These are phyloP conservation scores for Microbotryum lychnidis-dioicae DNA, from an alignment of 1,284 basidiomycete species.

Conservation along the genomic window DNA sequence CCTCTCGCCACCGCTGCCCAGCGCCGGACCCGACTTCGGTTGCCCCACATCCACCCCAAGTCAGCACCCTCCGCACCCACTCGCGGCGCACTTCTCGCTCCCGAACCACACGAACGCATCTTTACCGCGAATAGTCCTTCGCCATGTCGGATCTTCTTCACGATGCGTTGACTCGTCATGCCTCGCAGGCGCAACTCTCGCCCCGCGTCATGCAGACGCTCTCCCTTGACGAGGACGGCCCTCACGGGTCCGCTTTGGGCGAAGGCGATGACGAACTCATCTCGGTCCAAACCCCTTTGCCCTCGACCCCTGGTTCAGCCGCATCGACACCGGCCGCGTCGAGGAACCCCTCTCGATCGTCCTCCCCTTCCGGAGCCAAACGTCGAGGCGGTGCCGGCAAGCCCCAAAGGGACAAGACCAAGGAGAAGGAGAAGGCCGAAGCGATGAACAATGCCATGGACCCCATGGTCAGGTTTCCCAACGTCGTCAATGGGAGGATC, in stretches of 20 bases:
- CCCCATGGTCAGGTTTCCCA: constrained; percentile 25
- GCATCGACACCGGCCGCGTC: constrained; percentile 3
- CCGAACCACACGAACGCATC: too few species aligned
- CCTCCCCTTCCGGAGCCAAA: constrained; percentile 8
- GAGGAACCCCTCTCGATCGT: constrained; percentile 11
- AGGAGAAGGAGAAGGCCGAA: constrained; percentile 24
- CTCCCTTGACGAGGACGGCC: constrained; percentile 1
- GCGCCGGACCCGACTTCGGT: too few species aligned
- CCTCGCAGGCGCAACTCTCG: constrained; percentile 4
- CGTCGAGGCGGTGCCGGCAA: constrained; percentile 23
- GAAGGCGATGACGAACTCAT: constrained; percentile 20
- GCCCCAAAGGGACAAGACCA: constrained; percentile 26
- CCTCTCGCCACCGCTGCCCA: too few species aligned
- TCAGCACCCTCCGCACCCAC: too few species aligned
- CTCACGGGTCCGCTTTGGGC: too few species aligned
- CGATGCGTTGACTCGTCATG: constrained; percentile 17
- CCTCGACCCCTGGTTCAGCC: constrained; percentile 2
- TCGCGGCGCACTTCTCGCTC: too few species aligned
- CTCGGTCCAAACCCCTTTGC: constrained; percentile 22
- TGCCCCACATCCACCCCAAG: too few species aligned
- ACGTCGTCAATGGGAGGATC: constrained; percentile 18
- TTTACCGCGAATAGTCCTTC: too few species aligned
- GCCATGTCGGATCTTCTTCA: constrained; percentile 14
- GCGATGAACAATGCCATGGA: constrained; percentile 20
- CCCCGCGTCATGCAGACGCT: constrained; percentile 7